Evolutionary conservation across 1,284 basidiomycete genomes (phyloP).

Genomic region (Sanghuangporus baumii): DNA sequence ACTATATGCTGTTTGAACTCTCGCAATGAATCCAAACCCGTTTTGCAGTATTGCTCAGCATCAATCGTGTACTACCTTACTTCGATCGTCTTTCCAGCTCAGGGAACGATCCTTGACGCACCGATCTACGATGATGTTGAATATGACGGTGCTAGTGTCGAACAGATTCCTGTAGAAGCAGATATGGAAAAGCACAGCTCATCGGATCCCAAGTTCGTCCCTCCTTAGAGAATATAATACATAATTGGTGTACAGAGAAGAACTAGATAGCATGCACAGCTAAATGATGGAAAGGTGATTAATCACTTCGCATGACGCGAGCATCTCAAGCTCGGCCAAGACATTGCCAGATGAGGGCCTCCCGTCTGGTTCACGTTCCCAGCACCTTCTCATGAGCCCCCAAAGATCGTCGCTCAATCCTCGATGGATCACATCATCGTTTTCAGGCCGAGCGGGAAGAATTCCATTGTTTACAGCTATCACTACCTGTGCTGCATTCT

Average conservation of each 20-base stretch:
- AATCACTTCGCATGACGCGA: neutral
- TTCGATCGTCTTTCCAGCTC: constrained; percentile 51
- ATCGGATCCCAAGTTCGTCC: neutral
- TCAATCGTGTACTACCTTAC: constrained; percentile 43
- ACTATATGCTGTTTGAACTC: neutral
- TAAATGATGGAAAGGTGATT: neutral
- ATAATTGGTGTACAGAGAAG: neutral
- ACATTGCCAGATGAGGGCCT: constrained; percentile 12
- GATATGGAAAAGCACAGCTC: constrained; percentile 5
- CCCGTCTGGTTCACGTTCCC: constrained; percentile 6
- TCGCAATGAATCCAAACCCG: neutral
- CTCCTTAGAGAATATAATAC: neutral
- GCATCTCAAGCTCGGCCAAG: neutral
- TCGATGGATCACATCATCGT: constrained; percentile 2
- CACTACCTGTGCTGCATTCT: constrained; percentile 16
- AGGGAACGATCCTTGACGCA: constrained; percentile 49
- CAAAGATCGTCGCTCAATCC: constrained; percentile 18
- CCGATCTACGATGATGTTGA: constrained; percentile 28
- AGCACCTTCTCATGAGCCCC: constrained; percentile 15
- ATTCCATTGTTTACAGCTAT: constrained; percentile 8
- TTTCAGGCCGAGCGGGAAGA: constrained; percentile 10
- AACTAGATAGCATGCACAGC: neutral
- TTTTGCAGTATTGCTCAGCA: constrained; percentile 35
- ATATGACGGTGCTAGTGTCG: constrained; percentile 4
- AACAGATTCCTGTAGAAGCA: neutral